Percentiles rank a stretch among this genome's conserved stretches.
Conservation (phyloP, 352 stramenopile species). For the Pythium phragmiticola region DNA sequence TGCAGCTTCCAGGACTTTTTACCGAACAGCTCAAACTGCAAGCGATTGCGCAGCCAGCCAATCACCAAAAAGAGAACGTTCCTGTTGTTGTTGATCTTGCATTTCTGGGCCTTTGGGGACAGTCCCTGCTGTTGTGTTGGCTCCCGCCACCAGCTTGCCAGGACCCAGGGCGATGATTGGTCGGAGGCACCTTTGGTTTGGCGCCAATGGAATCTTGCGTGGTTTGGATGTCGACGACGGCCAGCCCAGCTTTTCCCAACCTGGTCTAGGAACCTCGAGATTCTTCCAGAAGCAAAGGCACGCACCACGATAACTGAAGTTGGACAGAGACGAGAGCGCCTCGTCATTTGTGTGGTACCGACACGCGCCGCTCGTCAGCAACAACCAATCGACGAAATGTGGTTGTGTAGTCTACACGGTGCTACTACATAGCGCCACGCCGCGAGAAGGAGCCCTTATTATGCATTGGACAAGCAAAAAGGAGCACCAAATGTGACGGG, state of each 20-base stretch:
- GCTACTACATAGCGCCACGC: not conserved
- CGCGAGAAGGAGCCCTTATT: slow-evolving; percentile 1
- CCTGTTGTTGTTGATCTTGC: slow-evolving; percentile 17
- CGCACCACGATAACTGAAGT: not conserved
- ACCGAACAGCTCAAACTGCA: not conserved
- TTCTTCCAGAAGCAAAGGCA: slow-evolving; percentile 22
- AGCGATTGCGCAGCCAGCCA: slow-evolving; percentile 17
- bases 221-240: slow-evolving; percentile 20
- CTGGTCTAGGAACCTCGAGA: not conserved
- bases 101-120: not conserved
- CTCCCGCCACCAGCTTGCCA: not conserved
- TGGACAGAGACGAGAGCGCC: slow-evolving; percentile 4
- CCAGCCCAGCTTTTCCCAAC: no score
- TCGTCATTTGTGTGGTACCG: slow-evolving; percentile 2
- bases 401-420: no score
- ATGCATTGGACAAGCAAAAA: not conserved
- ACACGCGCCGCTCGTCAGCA: slow-evolving; percentile 4
- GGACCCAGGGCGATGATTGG: slow-evolving; percentile 18
- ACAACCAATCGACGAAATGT: not conserved
- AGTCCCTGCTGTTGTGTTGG: not conserved
- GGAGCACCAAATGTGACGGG: not conserved
- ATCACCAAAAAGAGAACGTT: slow-evolving; percentile 34
- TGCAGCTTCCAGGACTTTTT: slow-evolving; percentile 1
- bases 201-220: slow-evolving; percentile 22
- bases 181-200: not conserved